A percentile compares a stretch with the other conserved stretches of the same genome.
Evolutionary conservation across 1,284 basidiomycete species (phyloP).

Genomic region (Inonotus hispidus): DNA sequence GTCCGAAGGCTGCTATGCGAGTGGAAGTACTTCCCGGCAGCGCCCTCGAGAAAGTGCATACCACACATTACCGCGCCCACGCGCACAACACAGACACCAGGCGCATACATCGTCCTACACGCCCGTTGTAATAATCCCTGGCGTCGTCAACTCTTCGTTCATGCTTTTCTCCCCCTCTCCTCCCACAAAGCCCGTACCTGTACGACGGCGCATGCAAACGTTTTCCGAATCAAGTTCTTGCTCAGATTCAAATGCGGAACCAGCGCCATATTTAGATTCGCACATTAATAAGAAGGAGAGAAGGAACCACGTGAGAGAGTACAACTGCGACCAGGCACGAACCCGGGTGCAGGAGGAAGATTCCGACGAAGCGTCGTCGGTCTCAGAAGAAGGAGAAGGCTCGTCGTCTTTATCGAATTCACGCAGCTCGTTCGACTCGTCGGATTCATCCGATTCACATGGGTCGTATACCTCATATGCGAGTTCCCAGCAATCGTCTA

Average conservation of each 20-base stretch:
- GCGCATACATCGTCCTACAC: conserved; percentile 5
- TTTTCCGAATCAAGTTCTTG: not conserved
- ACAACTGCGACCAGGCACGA: no score
- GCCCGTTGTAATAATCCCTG: conserved; percentile 12
- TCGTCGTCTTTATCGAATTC: not conserved
- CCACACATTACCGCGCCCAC: not conserved
- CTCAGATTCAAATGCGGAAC: not conserved
- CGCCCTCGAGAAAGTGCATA: not conserved
- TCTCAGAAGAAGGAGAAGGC: not conserved
- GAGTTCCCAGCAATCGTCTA: no score
- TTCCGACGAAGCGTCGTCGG: not conserved
- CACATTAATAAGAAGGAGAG: not conserved
- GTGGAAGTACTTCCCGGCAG: not conserved
- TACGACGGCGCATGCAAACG: not conserved
- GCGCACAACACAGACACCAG: not conserved
- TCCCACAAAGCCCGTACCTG: not conserved
- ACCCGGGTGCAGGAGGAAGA: not conserved
- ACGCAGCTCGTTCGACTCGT: conserved; percentile 1
- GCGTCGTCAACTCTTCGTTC: conserved; percentile 12
- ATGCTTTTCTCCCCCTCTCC: conserved; percentile 8
- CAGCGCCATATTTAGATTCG: not conserved
- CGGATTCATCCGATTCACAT: not conserved
- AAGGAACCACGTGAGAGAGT: not conserved
- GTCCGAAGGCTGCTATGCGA: not conserved
- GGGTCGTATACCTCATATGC: not conserved